These are phyloP conservation scores for Bromus sterilis DNA, from an alignment of 176 grass and related monocot species.

Conservation along the genomic window DNA sequence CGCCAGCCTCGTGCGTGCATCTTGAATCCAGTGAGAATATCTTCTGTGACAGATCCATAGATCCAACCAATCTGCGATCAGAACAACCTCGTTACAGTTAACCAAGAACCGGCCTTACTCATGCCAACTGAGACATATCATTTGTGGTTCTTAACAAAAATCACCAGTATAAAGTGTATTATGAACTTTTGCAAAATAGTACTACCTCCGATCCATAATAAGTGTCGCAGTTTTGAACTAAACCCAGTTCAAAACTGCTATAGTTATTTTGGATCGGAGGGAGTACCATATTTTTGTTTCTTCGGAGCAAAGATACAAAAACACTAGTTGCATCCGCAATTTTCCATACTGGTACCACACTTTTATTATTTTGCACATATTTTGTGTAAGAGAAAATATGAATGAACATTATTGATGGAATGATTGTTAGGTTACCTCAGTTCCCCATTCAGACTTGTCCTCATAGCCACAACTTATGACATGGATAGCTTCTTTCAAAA, in stretches of 20 bases:
- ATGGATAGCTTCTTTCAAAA: slow-evolving; percentile 99
- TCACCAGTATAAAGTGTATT: background rate
- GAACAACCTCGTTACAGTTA: slow-evolving; percentile 3
- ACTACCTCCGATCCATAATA: no score
- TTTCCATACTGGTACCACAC: background rate
- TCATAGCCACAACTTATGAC: slow-evolving; percentile 99
- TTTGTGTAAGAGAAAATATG: background rate
- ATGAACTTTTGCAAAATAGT: background rate
- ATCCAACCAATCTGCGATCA: slow-evolving; percentile 91
- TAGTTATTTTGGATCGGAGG: no score
- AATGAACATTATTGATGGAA: background rate
- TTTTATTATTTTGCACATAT: background rate
- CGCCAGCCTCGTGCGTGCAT: slow-evolving; percentile 92
- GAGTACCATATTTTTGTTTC: background rate
- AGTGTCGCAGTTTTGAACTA: no score
- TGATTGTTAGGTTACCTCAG: slow-evolving; percentile 59
- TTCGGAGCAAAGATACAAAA: background rate
- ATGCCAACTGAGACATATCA: background rate
- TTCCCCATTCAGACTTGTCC: slow-evolving; percentile 94
- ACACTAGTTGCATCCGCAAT: background rate
- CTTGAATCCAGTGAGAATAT: slow-evolving; percentile 97
- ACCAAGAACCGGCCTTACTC: background rate
- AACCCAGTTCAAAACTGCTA: no score
- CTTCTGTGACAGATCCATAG: slow-evolving; percentile 96
- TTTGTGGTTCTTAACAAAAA: background rate